These are phyloP conservation scores for Infundibulicybe gibba DNA, from an alignment of 768 basidiomycete species.

Conservation along the genomic window DNA sequence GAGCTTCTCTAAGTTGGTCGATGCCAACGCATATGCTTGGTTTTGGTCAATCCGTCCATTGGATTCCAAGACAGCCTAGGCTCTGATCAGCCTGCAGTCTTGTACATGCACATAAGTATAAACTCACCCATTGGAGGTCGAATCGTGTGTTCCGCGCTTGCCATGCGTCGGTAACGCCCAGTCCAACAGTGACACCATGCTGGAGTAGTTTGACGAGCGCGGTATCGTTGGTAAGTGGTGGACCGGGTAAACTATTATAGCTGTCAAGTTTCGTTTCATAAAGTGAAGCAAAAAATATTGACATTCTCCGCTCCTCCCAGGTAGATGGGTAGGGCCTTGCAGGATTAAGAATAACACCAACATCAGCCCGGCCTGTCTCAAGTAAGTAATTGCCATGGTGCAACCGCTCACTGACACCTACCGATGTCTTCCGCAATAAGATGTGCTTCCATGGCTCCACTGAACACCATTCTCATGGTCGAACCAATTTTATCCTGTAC, in stretches of 20 bases:
- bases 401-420: slow-evolving; percentile 7
- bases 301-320: slow-evolving; percentile 76
- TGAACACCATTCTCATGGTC: slow-evolving; percentile 58
- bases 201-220: slow-evolving; percentile 60
- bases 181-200: slow-evolving; percentile 76
- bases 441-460: slow-evolving; percentile 60
- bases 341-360: slow-evolving; percentile 51
- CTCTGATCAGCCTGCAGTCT: slow-evolving; percentile 1
- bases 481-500: slow-evolving; percentile 56
- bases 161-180: slow-evolving; percentile 69
- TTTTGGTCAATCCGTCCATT: slow-evolving; percentile 38
- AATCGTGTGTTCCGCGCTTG: slow-evolving; percentile 72
- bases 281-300: slow-evolving; percentile 14
- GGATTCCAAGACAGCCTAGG: slow-evolving; percentile 43
- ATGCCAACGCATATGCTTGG: slow-evolving; percentile 40
- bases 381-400: background rate
- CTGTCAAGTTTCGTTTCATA: slow-evolving; percentile 4
- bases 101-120: background rate
- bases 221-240: slow-evolving; percentile 64
- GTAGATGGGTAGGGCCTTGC: slow-evolving; percentile 62
- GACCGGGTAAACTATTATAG: slow-evolving; percentile 57
- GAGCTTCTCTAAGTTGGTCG: slow-evolving; percentile 39
- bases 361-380: slow-evolving; percentile 36
- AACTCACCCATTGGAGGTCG: slow-evolving; percentile 74
- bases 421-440: slow-evolving; percentile 69